These are phyloP conservation scores for Agrocybe pediades DNA, from an alignment of 768 basidiomycete genomes.

Conservation along the genomic window DNA sequence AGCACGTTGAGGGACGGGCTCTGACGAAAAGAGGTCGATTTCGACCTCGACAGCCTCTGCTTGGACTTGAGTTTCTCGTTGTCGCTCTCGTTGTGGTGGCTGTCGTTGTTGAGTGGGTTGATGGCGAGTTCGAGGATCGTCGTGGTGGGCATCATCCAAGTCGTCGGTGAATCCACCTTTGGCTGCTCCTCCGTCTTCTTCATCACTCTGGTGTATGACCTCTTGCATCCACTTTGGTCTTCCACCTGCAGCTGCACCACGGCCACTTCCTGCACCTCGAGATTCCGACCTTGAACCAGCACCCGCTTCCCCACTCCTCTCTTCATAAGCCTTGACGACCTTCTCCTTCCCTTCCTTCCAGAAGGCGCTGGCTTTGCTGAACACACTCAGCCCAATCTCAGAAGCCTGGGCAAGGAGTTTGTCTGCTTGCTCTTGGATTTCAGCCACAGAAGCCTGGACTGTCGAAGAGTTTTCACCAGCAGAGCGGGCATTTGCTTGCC, in stretches of 20 bases:
- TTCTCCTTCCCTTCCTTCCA: slow-evolving; percentile 85
- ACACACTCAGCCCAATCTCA: slow-evolving; percentile 80
- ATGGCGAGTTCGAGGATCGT: too few species aligned
- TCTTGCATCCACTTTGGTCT: slow-evolving; percentile 69
- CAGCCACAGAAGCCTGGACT: too few species aligned
- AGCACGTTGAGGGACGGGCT: slow-evolving; percentile 17
- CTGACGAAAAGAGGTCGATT: slow-evolving; percentile 25
- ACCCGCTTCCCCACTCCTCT: slow-evolving; percentile 43
- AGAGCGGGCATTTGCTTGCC: slow-evolving; percentile 2
- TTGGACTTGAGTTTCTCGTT: neutral
- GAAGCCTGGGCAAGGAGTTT: slow-evolving; percentile 82
- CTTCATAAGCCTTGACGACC: slow-evolving; percentile 83
- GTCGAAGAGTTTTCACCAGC: too few species aligned
- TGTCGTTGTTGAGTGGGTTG: too few species aligned
- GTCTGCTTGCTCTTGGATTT: slow-evolving; percentile 70
- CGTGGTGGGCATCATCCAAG: too few species aligned
- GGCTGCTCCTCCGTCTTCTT: too few species aligned
- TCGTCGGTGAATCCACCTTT: too few species aligned
- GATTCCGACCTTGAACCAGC: slow-evolving; percentile 18
- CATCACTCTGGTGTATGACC: too few species aligned
- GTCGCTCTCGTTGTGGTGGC: too few species aligned
- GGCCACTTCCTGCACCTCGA: slow-evolving; percentile 17
- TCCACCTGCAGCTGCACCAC: slow-evolving; percentile 16
- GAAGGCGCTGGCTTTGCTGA: slow-evolving; percentile 81
- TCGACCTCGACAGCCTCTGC: slow-evolving; percentile 18